Evolutionary conservation across 192 early-diverging fungal genomes (phyloP), one percentile per base, ranked within the genome.

Genomic region (Coemansia sp.): DNA sequence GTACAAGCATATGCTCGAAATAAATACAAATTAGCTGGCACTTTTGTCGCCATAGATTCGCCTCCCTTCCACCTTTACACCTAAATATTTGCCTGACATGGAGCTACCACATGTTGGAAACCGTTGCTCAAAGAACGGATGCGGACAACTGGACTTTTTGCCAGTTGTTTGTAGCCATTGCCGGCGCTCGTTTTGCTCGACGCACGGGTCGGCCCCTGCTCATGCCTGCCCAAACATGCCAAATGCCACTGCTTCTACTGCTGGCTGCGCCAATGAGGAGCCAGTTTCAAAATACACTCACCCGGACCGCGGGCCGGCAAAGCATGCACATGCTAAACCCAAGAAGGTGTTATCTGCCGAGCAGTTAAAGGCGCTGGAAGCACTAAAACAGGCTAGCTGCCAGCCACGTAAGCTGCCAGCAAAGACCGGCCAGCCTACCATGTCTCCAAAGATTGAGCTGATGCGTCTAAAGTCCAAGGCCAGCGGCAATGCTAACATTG

Each of bases 391-490:
- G 21, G 30, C 25, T 12, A 38, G 25, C 23, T 28, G 35, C 22
- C 28, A 20, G 38, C 32, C 5, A 9, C 5, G 30, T 12, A 21
- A 43, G 9, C 20, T 39, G 34, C 5, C 39, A 23, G 17, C 10
- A 15, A 12, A 17, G 20, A 14, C 31, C n/a, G 27, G 23, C 26
- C 69, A 5, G 8, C 11, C n/a, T 42, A 45, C 25, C 3, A 14
- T 45, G 9, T 67, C 65, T 15, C 64, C 71, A 11, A 60, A 63
- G 45, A 61, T 68, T 31, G 72, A 63, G 65, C 61, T 75, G 23
- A 75, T 67, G 65, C 60, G 60, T 5, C 65, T 75, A 44, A 75
- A 67, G 50, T 53, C 57, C 48, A 67, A 64, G 47, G 72, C 72
- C 3, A 50, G 48, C 4, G 72, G 72, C 2, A 68, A 64, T 44